Conservation (phyloP, 768 basidiomycete species). For the Panaeolus papilionaceus region DNA sequence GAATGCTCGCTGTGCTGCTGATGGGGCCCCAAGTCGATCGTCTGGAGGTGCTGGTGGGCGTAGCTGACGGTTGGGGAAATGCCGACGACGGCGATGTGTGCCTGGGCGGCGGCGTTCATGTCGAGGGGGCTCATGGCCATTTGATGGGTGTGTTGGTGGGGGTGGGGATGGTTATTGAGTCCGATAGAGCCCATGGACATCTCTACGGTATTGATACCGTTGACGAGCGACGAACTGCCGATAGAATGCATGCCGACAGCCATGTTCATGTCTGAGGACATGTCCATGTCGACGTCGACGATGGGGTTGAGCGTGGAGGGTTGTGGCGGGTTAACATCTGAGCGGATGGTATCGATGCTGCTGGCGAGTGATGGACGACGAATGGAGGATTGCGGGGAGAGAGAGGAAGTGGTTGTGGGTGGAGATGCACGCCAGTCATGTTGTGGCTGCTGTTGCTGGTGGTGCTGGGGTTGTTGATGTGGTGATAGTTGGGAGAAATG, state of each 20-base stretch:
- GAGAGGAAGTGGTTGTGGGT: background rate
- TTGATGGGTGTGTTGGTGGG: conserved; percentile 19
- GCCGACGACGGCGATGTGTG: background rate
- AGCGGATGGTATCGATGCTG: conserved; percentile 23
- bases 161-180: conserved; percentile 22
- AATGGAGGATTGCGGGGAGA: background rate
- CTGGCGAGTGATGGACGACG: conserved; percentile 20
- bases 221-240: background rate
- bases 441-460: background rate
- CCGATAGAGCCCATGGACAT: conserved; percentile 7
- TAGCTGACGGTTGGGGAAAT: background rate
- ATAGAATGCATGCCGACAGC: background rate
- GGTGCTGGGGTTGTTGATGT: background rate
- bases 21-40: background rate
- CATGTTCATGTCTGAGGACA: conserved; percentile 22
- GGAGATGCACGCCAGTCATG: background rate
- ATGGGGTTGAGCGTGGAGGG: conserved; percentile 7
- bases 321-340: background rate
- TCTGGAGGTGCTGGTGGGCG: background rate
- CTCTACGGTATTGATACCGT: background rate
- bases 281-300: conserved; percentile 23
- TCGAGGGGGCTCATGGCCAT: conserved; percentile 24
- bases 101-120: background rate
- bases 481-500: background rate
- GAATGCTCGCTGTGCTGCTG: background rate